These are phyloP conservation scores for Citrullus colocynthis DNA, from an alignment of 306 rosid species.

Conservation along the genomic window DNA sequence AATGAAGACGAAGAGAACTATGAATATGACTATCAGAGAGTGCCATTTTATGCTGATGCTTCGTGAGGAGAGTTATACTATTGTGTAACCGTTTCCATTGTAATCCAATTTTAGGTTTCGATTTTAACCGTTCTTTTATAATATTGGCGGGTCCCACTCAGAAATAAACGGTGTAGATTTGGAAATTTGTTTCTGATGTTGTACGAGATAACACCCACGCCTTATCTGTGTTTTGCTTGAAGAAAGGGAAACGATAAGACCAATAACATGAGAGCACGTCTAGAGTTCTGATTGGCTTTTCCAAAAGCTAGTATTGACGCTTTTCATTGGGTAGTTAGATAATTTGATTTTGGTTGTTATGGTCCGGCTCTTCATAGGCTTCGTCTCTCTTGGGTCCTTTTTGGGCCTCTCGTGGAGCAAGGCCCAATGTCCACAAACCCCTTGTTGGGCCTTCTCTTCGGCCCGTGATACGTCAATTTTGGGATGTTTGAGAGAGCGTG, in stretches of 20 bases:
- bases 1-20: not conserved
- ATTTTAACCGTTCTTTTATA: not conserved
- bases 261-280: not conserved
- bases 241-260: not conserved
- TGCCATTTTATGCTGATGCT: not conserved
- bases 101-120: not conserved
- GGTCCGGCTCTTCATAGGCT: not conserved
- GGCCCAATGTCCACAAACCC: not conserved
- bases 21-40: not conserved
- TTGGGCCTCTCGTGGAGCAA: not conserved
- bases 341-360: not conserved
- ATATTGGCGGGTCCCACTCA: not conserved
- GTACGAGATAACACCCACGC: not conserved
- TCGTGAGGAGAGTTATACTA: not conserved
- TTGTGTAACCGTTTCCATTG: not conserved
- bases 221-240: slow-evolving; percentile 1
- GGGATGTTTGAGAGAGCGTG: too few relatives aligned
- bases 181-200: not conserved
- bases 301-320: not conserved
- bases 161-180: not conserved
- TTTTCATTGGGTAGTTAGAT: not conserved
- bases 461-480: not conserved
- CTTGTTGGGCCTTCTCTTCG: not conserved
- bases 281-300: not conserved
- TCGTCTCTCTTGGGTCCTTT: not conserved